Conservation (phyloP, 2,329 filamentous ascomycete species). For the Truncatella angustata region DNA sequence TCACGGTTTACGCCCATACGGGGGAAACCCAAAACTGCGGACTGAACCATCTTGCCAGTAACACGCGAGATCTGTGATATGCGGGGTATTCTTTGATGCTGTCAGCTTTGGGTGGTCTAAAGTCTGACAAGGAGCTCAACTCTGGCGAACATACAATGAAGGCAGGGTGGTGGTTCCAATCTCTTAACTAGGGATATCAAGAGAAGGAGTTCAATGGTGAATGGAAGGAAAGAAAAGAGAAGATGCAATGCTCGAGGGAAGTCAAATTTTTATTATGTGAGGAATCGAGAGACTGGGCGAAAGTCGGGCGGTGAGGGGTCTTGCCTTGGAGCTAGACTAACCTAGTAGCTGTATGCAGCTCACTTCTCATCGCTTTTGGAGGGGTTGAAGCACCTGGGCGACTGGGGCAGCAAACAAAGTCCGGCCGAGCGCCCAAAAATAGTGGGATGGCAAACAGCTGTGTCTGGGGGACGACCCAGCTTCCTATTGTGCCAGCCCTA, state of each 20-base stretch:
- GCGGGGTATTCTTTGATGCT: neutral
- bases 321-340: neutral
- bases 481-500: too few species aligned
- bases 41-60: slow-evolving; percentile 59
- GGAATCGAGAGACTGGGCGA: slow-evolving; percentile 6
- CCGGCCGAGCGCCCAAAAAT: too few species aligned
- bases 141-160: slow-evolving; percentile 19
- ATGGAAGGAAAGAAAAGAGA: slow-evolving; percentile 14
- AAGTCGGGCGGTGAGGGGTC: slow-evolving; percentile 12
- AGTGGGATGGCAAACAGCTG: too few species aligned
- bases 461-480: too few species aligned
- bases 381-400: too few species aligned
- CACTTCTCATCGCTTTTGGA: too few species aligned
- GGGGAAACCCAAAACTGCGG: slow-evolving; percentile 93
- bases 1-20: slow-evolving; percentile 98
- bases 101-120: neutral
- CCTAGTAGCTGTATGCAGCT: neutral
- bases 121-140: neutral
- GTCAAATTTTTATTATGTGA: slow-evolving; percentile 10
- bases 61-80: slow-evolving; percentile 16
- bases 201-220: slow-evolving; percentile 1
- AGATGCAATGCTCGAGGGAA: slow-evolving; percentile 4
- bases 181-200: slow-evolving; percentile 14
- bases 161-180: slow-evolving; percentile 24
- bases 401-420: too few species aligned